Evolutionary conservation across 192 early-diverging fungal genomes (phyloP).

Genomic region (Geosiphon pyriformis): DNA sequence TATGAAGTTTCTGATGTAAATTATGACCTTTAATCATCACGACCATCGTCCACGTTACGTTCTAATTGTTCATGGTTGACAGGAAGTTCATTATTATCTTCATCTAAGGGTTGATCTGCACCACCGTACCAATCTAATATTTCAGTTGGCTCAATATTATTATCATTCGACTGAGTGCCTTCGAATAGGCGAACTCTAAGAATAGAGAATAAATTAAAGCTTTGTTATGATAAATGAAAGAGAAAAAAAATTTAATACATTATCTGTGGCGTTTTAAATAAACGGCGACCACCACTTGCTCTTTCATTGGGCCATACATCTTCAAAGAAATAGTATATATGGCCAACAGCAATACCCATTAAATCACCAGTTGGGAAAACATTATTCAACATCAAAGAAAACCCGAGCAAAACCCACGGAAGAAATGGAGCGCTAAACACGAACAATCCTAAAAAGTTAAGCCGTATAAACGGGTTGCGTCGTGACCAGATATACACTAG

Average conservation of each 20-base stretch:
- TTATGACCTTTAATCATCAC: too few relatives aligned
- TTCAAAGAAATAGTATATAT: constrained; percentile 92
- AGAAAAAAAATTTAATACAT: constrained; percentile 34
- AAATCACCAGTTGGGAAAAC: constrained; percentile 76
- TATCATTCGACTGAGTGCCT: not conserved
- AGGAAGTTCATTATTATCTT: too few relatives aligned
- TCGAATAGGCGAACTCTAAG: constrained; percentile 4
- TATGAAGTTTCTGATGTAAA: too few relatives aligned
- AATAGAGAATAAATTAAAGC: not conserved
- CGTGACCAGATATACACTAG: constrained; percentile 97
- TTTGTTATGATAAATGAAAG: not conserved
- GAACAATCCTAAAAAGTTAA: constrained; percentile 90
- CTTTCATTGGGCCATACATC: constrained; percentile 84
- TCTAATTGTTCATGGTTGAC: too few relatives aligned
- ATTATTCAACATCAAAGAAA: constrained; percentile 74
- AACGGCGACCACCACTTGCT: constrained; percentile 52
- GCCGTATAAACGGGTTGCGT: constrained; percentile 80
- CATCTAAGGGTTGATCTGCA: too few relatives aligned
- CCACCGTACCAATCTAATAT: too few relatives aligned
- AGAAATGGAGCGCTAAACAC: constrained; percentile 88
- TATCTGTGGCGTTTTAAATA: constrained; percentile 48
- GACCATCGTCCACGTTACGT: too few relatives aligned
- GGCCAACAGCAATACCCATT: constrained; percentile 81
- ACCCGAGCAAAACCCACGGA: constrained; percentile 85
- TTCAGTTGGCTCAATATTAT: not conserved